phyloP scores from a whole-genome alignment of 768 basidiomycete species.

The Leccinellum luteum region DNA sequence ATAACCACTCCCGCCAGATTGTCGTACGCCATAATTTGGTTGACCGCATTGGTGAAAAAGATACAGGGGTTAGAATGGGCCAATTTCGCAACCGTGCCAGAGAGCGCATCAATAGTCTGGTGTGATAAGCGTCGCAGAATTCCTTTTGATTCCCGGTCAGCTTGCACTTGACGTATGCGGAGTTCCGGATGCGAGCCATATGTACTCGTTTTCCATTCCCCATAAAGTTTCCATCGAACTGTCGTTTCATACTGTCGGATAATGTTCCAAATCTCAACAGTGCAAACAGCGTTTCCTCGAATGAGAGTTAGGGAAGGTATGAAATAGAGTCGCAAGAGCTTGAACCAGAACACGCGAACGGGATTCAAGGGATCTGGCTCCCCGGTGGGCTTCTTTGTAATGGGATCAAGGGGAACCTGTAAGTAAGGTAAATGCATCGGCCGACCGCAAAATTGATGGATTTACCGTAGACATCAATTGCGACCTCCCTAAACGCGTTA shows the following conservation, averaged over 20 bases:
- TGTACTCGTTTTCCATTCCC: constrained; percentile 82
- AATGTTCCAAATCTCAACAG: constrained; percentile 91
- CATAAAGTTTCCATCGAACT: constrained; percentile 87
- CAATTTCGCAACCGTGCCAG: constrained; percentile 87
- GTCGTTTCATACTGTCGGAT: constrained; percentile 76
- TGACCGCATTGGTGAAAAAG: constrained; percentile 84
- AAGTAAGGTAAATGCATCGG: constrained; percentile 7
- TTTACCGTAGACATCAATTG: constrained; percentile 58
- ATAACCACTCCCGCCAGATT: constrained; percentile 90
- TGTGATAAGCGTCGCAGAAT: constrained; percentile 84
- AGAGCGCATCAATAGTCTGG: constrained; percentile 79
- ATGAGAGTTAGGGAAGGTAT: constrained; percentile 87
- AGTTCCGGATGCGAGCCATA: constrained; percentile 80
- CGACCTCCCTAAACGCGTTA: constrained; percentile 71
- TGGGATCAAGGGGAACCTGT: constrained; percentile 52
- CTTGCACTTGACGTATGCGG: constrained; percentile 74
- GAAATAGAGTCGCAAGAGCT: constrained; percentile 72
- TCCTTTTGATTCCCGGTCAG: constrained; percentile 84
- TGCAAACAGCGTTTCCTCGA: constrained; percentile 82
- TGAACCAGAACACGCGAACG: constrained; percentile 80
- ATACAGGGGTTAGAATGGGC: constrained; percentile 94
- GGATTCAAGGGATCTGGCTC: constrained; percentile 58
- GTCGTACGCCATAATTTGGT: constrained; percentile 95
- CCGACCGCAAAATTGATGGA: background rate
- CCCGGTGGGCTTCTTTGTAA: constrained; percentile 56